Percentiles rank a stretch among this genome's conserved stretches.
Conservation (phyloP, 2,329 filamentous ascomycete genomes). For the Lachnellula cervina region DNA sequence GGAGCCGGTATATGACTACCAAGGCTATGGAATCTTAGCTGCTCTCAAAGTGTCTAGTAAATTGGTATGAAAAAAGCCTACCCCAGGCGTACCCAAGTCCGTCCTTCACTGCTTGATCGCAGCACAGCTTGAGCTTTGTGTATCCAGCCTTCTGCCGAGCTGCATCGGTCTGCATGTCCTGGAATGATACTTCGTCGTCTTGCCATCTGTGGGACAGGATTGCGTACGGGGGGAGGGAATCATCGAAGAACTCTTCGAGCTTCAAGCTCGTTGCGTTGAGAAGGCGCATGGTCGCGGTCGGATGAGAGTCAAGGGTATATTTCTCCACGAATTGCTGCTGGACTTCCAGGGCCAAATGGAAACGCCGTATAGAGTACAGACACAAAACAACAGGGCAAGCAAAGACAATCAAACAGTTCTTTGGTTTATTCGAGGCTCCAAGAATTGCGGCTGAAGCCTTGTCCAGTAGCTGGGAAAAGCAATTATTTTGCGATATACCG, state of each 20-base stretch:
- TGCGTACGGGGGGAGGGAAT: constrained; percentile 26
- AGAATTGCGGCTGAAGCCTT: no score
- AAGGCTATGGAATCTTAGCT: no score
- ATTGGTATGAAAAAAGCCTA: background rate
- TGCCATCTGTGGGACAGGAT: constrained; percentile 34
- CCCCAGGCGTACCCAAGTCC: constrained; percentile 7
- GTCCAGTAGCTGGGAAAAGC: no score
- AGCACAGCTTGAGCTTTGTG: constrained; percentile 4
- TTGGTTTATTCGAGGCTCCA: no score
- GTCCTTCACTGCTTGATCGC: constrained; percentile 1
- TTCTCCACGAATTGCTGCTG: no score
- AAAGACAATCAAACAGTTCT: no score
- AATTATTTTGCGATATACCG: no score
- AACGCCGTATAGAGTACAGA: no score
- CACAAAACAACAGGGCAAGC: no score
- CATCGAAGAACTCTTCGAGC: constrained; percentile 10
- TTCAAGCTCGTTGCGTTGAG: constrained; percentile 7
- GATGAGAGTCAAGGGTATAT: no score
- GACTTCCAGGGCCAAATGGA: no score
- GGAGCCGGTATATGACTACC: no score
- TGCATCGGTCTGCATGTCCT: constrained; percentile 23
- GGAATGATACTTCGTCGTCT: constrained; percentile 28
- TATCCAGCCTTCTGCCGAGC: constrained; percentile 13
- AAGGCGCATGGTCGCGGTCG: constrained; percentile 6
- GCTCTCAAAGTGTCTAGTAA: background rate